phyloP scores from a whole-genome alignment of 2,329 filamentous ascomycete genomes.

The Myriosclerotinia curreyana region DNA sequence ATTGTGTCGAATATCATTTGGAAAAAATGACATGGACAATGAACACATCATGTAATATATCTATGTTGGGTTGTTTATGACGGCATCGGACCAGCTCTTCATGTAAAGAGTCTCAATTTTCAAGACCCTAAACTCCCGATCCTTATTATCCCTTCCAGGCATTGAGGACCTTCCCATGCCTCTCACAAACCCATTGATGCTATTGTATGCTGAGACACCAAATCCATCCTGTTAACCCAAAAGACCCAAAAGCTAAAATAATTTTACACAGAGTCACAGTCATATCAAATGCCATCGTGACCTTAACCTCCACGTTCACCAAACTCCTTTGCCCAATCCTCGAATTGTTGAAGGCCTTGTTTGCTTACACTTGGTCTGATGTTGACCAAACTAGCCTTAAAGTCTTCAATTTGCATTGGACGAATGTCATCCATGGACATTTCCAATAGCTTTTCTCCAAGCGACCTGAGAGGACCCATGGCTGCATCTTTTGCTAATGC shows the following conservation, averaged over 20 bases:
- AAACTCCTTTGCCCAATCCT: conserved; percentile 91
- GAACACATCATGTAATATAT: neutral
- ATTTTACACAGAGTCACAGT: conserved; percentile 12
- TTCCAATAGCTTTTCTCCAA: conserved; percentile 83
- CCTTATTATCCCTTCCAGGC: neutral
- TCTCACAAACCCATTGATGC: conserved; percentile 5
- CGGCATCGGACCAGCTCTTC: neutral
- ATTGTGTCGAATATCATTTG: conserved; percentile 14
- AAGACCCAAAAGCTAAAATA: conserved; percentile 11
- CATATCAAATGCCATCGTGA: neutral
- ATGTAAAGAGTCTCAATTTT: neutral
- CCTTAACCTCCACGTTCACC: conserved; percentile 79
- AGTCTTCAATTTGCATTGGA: conserved; percentile 79
- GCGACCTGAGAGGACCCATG: conserved; percentile 88
- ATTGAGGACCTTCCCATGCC: neutral
- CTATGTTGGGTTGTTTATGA: neutral
- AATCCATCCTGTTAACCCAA: conserved; percentile 1
- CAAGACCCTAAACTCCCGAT: neutral
- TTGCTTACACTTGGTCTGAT: conserved; percentile 90
- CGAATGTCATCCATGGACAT: conserved; percentile 95
- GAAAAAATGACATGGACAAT: conserved; percentile 4
- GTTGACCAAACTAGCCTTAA: conserved; percentile 74
- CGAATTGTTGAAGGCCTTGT: conserved; percentile 80
- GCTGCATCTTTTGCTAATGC: conserved; percentile 95
- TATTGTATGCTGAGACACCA: conserved; percentile 2